These are phyloP conservation scores for Cyclaneusma minus DNA, from an alignment of 2,329 filamentous ascomycete species.

Conservation along the genomic window DNA sequence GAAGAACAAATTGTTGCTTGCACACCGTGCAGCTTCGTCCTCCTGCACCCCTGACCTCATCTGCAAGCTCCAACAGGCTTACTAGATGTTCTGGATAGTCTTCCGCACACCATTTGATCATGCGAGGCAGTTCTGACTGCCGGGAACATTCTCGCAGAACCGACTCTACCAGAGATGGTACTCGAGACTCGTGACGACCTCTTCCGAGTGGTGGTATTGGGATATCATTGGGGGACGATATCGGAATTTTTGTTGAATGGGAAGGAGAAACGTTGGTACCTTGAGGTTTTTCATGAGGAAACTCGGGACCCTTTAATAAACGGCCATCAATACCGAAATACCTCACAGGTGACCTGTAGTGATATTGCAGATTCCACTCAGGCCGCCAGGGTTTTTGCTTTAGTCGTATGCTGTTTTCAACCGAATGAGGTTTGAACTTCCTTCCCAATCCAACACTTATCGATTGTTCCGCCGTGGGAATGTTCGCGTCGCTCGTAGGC, in stretches of 20 bases:
- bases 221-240: conserved; percentile 4
- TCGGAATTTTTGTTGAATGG: conserved; percentile 1
- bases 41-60: conserved; percentile 22
- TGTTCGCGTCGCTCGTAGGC: too few relatives aligned
- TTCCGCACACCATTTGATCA: conserved; percentile 9
- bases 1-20: conserved; percentile 28
- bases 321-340: conserved; percentile 14
- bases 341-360: conserved; percentile 14
- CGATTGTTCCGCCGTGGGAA: too few relatives aligned
- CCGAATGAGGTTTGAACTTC: too few relatives aligned
- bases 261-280: conserved; percentile 5
- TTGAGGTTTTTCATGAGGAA: conserved; percentile 5
- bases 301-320: conserved; percentile 13
- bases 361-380: conserved; percentile 13
- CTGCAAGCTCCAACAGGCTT: conserved; percentile 6
- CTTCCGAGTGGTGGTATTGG: conserved; percentile 6
- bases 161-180: conserved; percentile 17
- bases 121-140: conserved; percentile 9
- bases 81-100: conserved; percentile 11
- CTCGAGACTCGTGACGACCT: conserved; percentile 9
- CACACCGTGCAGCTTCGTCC: conserved; percentile 37
- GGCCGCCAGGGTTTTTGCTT: conserved; percentile 3
- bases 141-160: conserved; percentile 13
- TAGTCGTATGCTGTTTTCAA: too few relatives aligned
- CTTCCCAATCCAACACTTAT: too few relatives aligned